Percentiles rank a stretch among this genome's conserved stretches.
These are phyloP conservation scores for Rhizopogon roseolus DNA, from an alignment of 768 basidiomycete genomes.

Conservation along the genomic window DNA sequence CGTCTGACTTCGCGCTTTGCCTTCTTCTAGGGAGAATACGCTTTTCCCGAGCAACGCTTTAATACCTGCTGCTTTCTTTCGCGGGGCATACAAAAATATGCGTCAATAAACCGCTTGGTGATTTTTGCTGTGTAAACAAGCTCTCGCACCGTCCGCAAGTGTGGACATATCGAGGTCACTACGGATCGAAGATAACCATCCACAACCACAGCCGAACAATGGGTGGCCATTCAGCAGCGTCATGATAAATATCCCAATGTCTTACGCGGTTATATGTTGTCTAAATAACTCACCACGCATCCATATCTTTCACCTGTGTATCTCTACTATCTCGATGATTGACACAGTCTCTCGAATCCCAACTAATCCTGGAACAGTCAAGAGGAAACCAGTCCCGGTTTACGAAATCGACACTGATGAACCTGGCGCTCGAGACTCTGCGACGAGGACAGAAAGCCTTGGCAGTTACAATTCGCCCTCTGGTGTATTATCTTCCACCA, in stretches of 20 bases:
- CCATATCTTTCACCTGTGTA: no score
- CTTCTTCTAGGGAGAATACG: no score
- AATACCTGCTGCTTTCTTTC: no score
- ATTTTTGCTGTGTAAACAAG: neutral
- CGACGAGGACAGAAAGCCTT: slow-evolving; percentile 17
- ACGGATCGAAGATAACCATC: no score
- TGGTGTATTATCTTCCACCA: neutral
- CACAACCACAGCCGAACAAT: neutral
- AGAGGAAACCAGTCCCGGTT: neutral
- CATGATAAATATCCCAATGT: neutral
- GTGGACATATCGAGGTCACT: neutral
- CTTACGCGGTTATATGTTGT: neutral
- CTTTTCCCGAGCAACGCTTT: neutral
- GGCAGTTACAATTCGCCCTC: slow-evolving; percentile 23
- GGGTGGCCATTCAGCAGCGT: neutral
- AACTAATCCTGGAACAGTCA: neutral
- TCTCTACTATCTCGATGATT: neutral
- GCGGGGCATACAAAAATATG: no score
- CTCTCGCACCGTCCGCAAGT: neutral
- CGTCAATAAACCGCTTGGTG: neutral
- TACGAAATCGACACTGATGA: neutral
- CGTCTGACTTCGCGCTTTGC: no score
- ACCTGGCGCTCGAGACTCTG: neutral
- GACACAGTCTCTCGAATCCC: neutral
- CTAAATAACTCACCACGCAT: neutral